Base-by-base conservation (phyloP, 139 green algal genomes). In the Medakamo hakoo region DNA sequence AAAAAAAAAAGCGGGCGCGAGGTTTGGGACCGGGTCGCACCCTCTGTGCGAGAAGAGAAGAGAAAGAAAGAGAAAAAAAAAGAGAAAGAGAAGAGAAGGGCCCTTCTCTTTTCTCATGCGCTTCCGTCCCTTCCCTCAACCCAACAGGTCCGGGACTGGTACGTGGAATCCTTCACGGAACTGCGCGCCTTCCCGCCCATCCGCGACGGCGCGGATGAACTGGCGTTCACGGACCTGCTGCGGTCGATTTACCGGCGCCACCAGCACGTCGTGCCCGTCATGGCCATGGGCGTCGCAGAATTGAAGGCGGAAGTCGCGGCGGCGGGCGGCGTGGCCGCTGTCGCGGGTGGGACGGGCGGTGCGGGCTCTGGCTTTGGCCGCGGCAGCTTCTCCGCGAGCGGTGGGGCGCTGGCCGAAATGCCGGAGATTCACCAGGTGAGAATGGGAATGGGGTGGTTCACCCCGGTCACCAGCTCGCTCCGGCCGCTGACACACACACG, bases 341-440 rank as follows among this genome's bases (percentile, higher is more conserved):
- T 55, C 25, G 16, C 49, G 24, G 58, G 4, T 9, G 18, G 9
- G 40, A 52, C 40, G 40, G 40, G 40, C 9, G 16, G 40, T 9
- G 9, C 9, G 40, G 16, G 9, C 9, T 21, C 40, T 16, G 40
- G 40, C 9, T 52, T 52, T 52, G 40, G 40, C 9, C 9, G 40
- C 16, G 9, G 9, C 16, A 2, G 48, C 4, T 24, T 14, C 32
- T 65, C n/a, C n/a, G n/a, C n/a, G 20, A 72, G 25, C 57, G 68
- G 60, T 25, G 71, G 80, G 1, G 80, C 76, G 27, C 63, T 95
- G 56, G 72, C 80, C 30, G 84, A 96, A 67, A 78, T 97, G 25
- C 89, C 90, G 0, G 93, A 99, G 65, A 95, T 99, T 61, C 93
- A 99, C 72, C n/a, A n/a, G n/a, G n/a, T n/a, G n/a, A n/a, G n/a